Percentiles rank a stretch among this genome's conserved stretches.
Conservation (phyloP, 305 asterid species). For the Fraxinus xanthoxyloides region DNA sequence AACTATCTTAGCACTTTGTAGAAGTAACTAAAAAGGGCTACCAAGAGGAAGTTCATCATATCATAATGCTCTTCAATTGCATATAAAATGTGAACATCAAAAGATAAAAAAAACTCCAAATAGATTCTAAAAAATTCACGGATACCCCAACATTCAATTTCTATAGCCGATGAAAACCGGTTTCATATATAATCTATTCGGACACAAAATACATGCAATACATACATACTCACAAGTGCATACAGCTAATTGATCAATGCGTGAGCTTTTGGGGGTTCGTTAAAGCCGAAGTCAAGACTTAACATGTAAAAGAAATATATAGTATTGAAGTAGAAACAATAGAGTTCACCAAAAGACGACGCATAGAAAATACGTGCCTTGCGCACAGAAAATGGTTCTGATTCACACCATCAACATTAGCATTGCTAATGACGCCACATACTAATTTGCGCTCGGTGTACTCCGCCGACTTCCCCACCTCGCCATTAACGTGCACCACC, state of each 20-base stretch:
- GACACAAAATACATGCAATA: not conserved
- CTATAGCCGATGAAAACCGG: not conserved
- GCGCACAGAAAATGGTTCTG: not conserved
- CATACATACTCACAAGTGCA: not conserved
- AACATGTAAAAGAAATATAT: not conserved
- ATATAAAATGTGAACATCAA: not conserved
- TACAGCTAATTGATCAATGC: not conserved
- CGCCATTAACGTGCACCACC: constrained; percentile 10
- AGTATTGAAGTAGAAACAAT: not conserved
- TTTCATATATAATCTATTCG: not conserved
- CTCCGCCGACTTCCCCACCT: not conserved
- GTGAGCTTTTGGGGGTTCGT: not conserved
- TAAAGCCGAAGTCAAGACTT: not conserved
- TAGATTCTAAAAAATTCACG: not conserved
- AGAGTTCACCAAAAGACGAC: constrained; percentile 18
- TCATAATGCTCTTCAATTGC: not conserved
- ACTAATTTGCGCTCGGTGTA: constrained; percentile 3
- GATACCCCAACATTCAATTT: not conserved
- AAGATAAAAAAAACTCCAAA: not conserved
- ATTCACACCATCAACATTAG: constrained; percentile 11
- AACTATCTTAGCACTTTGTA: not conserved
- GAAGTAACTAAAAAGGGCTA: not conserved
- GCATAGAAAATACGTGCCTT: constrained; percentile 31
- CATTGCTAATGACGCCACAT: constrained; percentile 5
- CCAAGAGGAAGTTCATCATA: not conserved